These are phyloP conservation scores for Streptanthus diversifolius DNA, from an alignment of 345 rosid species.

Conservation along the genomic window DNA sequence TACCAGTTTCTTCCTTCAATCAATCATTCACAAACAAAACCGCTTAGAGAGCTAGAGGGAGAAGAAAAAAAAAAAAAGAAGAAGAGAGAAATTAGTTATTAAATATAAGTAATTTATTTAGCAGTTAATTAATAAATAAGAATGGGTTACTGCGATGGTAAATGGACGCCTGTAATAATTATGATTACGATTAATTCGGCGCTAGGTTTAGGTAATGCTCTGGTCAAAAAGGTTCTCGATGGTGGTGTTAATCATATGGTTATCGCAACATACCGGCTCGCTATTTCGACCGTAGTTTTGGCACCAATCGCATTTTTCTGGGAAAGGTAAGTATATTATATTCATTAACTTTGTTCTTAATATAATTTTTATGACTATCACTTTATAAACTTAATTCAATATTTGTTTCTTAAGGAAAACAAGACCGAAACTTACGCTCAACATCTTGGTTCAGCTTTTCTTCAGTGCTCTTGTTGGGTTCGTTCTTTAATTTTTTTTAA, in stretches of 20 bases:
- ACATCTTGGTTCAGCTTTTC: constrained; percentile 55
- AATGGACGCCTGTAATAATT: constrained; percentile 48
- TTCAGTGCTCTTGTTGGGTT: constrained; percentile 71
- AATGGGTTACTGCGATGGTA: constrained; percentile 36
- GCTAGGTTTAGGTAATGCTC: constrained; percentile 47
- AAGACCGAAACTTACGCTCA: constrained; percentile 59
- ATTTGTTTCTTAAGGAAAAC: constrained; percentile 48
- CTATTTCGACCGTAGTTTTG: constrained; percentile 48
- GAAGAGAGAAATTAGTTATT: constrained; percentile 1
- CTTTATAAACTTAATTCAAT: background rate
- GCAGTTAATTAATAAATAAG: background rate
- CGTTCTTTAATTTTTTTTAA: background rate
- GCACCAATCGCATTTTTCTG: constrained; percentile 51
- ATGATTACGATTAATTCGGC: constrained; percentile 47
- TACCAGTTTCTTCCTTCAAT: constrained; percentile 9
- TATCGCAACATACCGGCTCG: constrained; percentile 56
- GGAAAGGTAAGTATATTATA: constrained; percentile 47
- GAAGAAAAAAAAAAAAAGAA: background rate
- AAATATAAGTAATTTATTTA: background rate
- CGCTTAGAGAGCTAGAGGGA: background rate
- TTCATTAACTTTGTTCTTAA: background rate
- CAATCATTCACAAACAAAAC: background rate
- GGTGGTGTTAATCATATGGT: constrained; percentile 55
- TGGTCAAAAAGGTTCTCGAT: constrained; percentile 52
- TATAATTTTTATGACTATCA: background rate